Conservation (phyloP, 2,329 filamentous ascomycete genomes). For the Lachnellula cervina region DNA sequence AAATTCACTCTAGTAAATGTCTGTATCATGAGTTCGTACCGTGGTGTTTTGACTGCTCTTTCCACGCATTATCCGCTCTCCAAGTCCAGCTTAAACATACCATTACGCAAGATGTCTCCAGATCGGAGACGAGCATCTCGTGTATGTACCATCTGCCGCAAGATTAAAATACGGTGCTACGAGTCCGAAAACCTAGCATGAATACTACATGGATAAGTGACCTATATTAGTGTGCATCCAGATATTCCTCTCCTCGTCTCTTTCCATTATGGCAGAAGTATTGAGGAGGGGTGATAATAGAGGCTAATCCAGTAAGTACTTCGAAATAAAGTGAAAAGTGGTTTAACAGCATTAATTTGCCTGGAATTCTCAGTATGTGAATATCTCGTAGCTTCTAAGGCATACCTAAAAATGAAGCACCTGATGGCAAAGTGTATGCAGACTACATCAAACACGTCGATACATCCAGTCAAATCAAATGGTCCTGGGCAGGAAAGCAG, state of each 20-base stretch:
- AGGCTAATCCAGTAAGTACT: conserved; percentile 30
- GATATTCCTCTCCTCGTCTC: conserved; percentile 30
- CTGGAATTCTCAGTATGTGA: conserved; percentile 22
- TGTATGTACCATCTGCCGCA: conserved; percentile 36
- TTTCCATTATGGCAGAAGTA: conserved; percentile 44
- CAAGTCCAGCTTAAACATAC: background rate
- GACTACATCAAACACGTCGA: conserved; percentile 42
- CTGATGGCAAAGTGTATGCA: conserved; percentile 35
- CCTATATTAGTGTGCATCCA: conserved; percentile 40
- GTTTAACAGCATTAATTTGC: background rate
- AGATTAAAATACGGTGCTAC: conserved; percentile 40
- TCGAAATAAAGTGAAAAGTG: background rate
- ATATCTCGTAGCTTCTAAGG: conserved; percentile 39
- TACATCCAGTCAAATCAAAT: conserved; percentile 35
- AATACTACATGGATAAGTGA: conserved; percentile 41
- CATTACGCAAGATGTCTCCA: conserved; percentile 7
- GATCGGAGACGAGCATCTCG: conserved; percentile 18
- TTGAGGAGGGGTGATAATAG: conserved; percentile 38
- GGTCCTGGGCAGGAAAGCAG: conserved; percentile 37
- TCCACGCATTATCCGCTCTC: background rate
- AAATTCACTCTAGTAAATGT: background rate
- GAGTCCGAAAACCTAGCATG: conserved; percentile 36
- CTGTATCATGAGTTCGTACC: background rate
- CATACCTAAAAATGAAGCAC: too few relatives aligned
- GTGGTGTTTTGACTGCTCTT: too few relatives aligned